phyloP scores from a whole-genome alignment of 192 early-diverging fungal species.

The Backusella psychrophila region DNA sequence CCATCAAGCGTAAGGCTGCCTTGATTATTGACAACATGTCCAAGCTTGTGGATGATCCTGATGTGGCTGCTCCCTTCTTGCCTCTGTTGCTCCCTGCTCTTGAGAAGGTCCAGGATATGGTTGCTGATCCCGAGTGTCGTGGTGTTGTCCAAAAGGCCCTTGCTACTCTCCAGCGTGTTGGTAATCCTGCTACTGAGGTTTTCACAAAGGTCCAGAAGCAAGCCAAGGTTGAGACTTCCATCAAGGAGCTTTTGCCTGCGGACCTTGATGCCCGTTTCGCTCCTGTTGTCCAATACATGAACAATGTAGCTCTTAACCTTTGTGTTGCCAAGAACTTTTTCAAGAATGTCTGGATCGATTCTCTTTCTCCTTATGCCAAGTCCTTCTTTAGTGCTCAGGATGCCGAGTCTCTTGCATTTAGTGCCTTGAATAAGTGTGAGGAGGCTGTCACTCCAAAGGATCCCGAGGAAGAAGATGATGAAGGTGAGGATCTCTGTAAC shows the following conservation, averaged over 20 bases:
- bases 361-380: slow-evolving; percentile 55
- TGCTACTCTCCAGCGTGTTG: slow-evolving; percentile 68
- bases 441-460: slow-evolving; percentile 42
- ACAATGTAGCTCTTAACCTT: slow-evolving; percentile 56
- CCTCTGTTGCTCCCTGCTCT: slow-evolving; percentile 75
- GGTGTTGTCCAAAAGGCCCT: slow-evolving; percentile 64
- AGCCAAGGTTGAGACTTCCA: slow-evolving; percentile 45
- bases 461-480: slow-evolving; percentile 47
- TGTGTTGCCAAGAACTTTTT: slow-evolving; percentile 63
- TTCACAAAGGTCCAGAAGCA: slow-evolving; percentile 51
- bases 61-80: slow-evolving; percentile 78
- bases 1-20: slow-evolving; percentile 71
- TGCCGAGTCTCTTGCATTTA: slow-evolving; percentile 46
- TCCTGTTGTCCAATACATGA: slow-evolving; percentile 56
- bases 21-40: slow-evolving; percentile 92
- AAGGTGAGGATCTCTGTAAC: slow-evolving; percentile 62
- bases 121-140: slow-evolving; percentile 78
- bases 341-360: slow-evolving; percentile 62
- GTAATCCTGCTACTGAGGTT: slow-evolving; percentile 53
- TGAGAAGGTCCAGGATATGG: slow-evolving; percentile 72
- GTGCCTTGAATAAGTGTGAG: slow-evolving; percentile 44
- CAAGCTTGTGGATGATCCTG: slow-evolving; percentile 83
- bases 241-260: slow-evolving; percentile 53
- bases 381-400: slow-evolving; percentile 57
- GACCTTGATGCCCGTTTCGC: slow-evolving; percentile 49